phyloP scores from a whole-genome alignment of 805 yeast species.

The Spencermartinsiella europaea region DNA sequence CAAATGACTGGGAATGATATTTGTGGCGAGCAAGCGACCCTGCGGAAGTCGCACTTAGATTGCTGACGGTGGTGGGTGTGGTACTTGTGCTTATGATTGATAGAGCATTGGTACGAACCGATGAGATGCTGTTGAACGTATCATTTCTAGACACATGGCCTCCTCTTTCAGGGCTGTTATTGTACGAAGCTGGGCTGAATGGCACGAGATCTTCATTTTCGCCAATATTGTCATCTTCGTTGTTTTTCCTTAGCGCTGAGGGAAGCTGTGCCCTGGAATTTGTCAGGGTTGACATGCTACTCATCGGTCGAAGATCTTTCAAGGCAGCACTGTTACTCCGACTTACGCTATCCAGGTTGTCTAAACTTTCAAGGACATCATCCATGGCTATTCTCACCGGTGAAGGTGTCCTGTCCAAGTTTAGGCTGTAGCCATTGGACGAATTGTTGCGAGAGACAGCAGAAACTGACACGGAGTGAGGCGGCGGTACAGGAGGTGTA shows the following conservation, averaged over 20 bases:
- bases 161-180: constrained; percentile 1
- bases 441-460: constrained; percentile 1
- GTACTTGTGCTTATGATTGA: constrained; percentile 18
- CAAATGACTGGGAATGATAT: constrained; percentile 3
- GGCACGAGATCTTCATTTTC: constrained; percentile 10
- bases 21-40: constrained; percentile 78
- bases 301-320: background rate
- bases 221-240: constrained; percentile 5
- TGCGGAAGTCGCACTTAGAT: constrained; percentile 84
- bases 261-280: background rate
- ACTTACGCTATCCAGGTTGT: constrained; percentile 22
- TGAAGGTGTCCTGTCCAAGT: constrained; percentile 26
- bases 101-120: constrained; percentile 15
- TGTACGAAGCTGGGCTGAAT: constrained; percentile 19
- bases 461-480: constrained; percentile 24
- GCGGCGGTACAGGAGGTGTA: constrained; percentile 34
- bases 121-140: constrained; percentile 16
- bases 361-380: constrained; percentile 29
- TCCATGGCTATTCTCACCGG: constrained; percentile 33
- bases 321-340: constrained; percentile 11
- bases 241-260: background rate
- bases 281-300: constrained; percentile 9
- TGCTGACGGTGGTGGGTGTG: constrained; percentile 43
- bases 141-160: constrained; percentile 14
- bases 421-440: constrained; percentile 5